Evolutionary conservation across 352 stramenopile species (phyloP).

Genomic region (Peronospora farinosa): DNA sequence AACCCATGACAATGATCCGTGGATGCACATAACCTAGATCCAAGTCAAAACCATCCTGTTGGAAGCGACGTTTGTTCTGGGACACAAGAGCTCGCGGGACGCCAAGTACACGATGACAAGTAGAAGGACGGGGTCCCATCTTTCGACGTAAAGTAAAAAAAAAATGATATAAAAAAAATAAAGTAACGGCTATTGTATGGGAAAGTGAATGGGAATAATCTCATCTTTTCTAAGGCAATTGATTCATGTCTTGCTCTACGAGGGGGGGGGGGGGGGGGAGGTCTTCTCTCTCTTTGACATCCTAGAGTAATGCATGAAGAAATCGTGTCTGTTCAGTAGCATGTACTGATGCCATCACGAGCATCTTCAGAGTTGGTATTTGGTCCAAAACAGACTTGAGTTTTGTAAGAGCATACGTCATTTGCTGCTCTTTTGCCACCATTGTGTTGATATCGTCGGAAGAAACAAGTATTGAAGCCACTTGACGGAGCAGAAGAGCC

Average conservation of each 20-base stretch:
- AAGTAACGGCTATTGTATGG: constrained; percentile 20
- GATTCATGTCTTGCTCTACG: too few species aligned
- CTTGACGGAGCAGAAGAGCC: constrained; percentile 32
- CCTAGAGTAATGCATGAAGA: constrained; percentile 28
- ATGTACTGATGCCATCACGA: constrained; percentile 26
- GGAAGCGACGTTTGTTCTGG: constrained; percentile 70
- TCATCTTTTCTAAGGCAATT: too few species aligned
- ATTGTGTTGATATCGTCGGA: neutral
- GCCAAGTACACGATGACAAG: constrained; percentile 36
- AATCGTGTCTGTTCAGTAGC: neutral
- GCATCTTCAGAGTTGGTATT: constrained; percentile 38
- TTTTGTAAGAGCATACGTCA: constrained; percentile 19
- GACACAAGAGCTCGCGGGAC: constrained; percentile 63
- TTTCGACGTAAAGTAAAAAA: constrained; percentile 5
- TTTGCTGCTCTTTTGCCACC: constrained; percentile 14
- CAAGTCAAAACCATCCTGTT: constrained; percentile 53
- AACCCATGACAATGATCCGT: constrained; percentile 75
- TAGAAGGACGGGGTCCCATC: constrained; percentile 21
- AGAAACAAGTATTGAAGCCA: constrained; percentile 32
- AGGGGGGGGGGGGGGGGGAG: too few species aligned
- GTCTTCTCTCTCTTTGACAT: too few species aligned
- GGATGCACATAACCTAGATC: constrained; percentile 71
- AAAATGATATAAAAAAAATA: constrained; percentile 4
- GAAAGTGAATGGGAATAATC: constrained; percentile 7
- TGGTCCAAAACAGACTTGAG: constrained; percentile 36